phyloP scores from a whole-genome alignment of 106 monocot species.

The Iris macrosiphon region DNA sequence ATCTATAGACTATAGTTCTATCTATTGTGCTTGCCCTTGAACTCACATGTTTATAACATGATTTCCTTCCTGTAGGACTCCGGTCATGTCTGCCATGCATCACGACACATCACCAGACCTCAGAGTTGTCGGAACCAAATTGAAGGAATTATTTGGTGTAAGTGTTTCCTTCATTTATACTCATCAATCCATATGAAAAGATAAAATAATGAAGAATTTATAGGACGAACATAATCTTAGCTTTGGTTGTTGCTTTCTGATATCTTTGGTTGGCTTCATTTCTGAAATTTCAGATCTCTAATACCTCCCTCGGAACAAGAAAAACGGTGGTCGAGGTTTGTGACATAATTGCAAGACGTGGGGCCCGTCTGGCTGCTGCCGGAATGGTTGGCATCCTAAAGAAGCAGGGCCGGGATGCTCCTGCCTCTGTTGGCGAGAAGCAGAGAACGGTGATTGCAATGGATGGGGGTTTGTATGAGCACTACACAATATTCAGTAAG shows the following conservation, averaged over 20 bases:
- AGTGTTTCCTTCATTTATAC: not conserved
- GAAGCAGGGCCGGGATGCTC: constrained; percentile 53
- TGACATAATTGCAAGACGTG: constrained; percentile 38
- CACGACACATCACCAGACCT: constrained; percentile 77
- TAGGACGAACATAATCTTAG: too few relatives aligned
- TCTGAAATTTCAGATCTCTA: constrained; percentile 21
- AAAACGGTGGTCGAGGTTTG: constrained; percentile 41
- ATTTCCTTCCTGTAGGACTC: constrained; percentile 89
- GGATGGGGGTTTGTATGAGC: constrained; percentile 87
- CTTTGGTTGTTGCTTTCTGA: too few relatives aligned
- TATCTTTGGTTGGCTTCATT: not conserved
- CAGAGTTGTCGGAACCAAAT: constrained; percentile 35
- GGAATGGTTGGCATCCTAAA: constrained; percentile 54
- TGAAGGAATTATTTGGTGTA: constrained; percentile 73
- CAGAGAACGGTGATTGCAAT: constrained; percentile 65
- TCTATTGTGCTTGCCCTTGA: too few relatives aligned
- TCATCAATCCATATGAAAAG: too few relatives aligned
- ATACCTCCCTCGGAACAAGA: constrained; percentile 37
- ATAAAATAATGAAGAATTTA: too few relatives aligned
- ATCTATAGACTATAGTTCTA: too few relatives aligned
- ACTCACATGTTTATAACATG: too few relatives aligned
- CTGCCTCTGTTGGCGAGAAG: constrained; percentile 6
- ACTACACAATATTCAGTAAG: constrained; percentile 60
- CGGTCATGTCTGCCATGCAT: constrained; percentile 78
- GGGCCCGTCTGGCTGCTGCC: constrained; percentile 50